Conservation (phyloP, 1,139 yeast species). For the Debaryomycetaceae sp. region DNA sequence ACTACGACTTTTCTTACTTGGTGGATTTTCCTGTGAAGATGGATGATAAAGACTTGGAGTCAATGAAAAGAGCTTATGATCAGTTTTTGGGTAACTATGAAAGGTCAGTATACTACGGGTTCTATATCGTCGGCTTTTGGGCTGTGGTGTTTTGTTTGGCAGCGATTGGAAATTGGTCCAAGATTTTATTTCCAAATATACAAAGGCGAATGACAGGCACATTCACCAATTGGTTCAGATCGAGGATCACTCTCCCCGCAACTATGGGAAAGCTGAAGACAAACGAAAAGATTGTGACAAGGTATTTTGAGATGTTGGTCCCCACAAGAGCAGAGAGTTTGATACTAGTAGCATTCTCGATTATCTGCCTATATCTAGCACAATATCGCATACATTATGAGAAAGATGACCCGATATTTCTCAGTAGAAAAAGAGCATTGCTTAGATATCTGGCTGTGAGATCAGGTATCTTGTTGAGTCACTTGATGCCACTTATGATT, state of each 20-base stretch:
- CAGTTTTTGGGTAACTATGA: slow-evolving; percentile 41
- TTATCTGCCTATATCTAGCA: slow-evolving; percentile 40
- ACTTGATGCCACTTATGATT: slow-evolving; percentile 49
- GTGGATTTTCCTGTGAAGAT: slow-evolving; percentile 25
- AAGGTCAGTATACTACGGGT: slow-evolving; percentile 32
- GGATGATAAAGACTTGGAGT: slow-evolving; percentile 14
- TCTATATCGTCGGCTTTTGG: slow-evolving; percentile 30
- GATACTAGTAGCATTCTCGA: slow-evolving; percentile 43
- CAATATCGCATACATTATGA: slow-evolving; percentile 17
- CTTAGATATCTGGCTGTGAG: slow-evolving; percentile 49
- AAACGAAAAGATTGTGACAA: slow-evolving; percentile 20
- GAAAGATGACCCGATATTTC: slow-evolving; percentile 29
- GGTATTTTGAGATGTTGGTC: slow-evolving; percentile 34
- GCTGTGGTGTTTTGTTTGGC: slow-evolving; percentile 20
- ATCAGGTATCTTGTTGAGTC: slow-evolving; percentile 54
- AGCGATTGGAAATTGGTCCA: slow-evolving; percentile 32
- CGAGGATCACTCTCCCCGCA: slow-evolving; percentile 26
- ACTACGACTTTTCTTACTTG: slow-evolving; percentile 17
- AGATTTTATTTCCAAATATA: slow-evolving; percentile 20
- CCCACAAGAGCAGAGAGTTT: slow-evolving; percentile 67
- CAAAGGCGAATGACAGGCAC: slow-evolving; percentile 19
- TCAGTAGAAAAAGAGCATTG: slow-evolving; percentile 12
- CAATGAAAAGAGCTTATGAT: slow-evolving; percentile 19
- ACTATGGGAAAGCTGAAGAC: slow-evolving; percentile 23
- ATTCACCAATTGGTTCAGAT: slow-evolving; percentile 22